A percentile compares a stretch with the other conserved stretches of the same genome.
Conservation (phyloP, 108 stramenopile species). For the Craspedostauros australis region DNA sequence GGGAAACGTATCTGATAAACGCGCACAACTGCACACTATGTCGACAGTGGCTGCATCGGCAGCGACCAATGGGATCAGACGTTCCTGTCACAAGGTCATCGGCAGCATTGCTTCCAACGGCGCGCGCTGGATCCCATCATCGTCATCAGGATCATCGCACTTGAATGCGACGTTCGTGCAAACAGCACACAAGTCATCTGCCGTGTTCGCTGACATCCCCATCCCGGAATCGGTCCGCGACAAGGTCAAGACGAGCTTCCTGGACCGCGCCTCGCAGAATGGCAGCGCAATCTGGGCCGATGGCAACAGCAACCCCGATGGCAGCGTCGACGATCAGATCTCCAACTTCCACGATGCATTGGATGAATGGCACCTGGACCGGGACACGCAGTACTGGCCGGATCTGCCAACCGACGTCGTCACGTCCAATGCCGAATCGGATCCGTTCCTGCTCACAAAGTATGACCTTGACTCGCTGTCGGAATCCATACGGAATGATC, state of each 20-base stretch:
- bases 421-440: slow-evolving; percentile 34
- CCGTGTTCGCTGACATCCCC: slow-evolving; percentile 17
- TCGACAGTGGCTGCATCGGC: too few relatives aligned
- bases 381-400: slow-evolving; percentile 43
- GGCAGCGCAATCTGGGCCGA: slow-evolving; percentile 61
- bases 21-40: too few relatives aligned
- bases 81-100: too few relatives aligned
- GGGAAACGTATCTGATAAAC: too few relatives aligned
- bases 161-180: too few relatives aligned
- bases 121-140: too few relatives aligned
- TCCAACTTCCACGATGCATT: slow-evolving; percentile 58
- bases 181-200: slow-evolving; percentile 3
- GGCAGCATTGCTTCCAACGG: too few relatives aligned
- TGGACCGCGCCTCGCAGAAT: slow-evolving; percentile 60
- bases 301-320: slow-evolving; percentile 15
- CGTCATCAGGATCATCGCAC: too few relatives aligned
- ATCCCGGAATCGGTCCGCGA: slow-evolving; percentile 48
- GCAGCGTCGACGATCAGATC: slow-evolving; percentile 33
- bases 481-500: slow-evolving; percentile 70
- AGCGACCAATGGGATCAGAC: too few relatives aligned
- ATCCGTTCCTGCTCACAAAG: slow-evolving; percentile 64
- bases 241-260: slow-evolving; percentile 63
- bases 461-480: slow-evolving; percentile 60
- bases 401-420: slow-evolving; percentile 46
- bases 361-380: slow-evolving; percentile 59